Evolutionary conservation across 805 yeast species (phyloP).

Genomic region (Hanseniaspora guilliermondii): DNA sequence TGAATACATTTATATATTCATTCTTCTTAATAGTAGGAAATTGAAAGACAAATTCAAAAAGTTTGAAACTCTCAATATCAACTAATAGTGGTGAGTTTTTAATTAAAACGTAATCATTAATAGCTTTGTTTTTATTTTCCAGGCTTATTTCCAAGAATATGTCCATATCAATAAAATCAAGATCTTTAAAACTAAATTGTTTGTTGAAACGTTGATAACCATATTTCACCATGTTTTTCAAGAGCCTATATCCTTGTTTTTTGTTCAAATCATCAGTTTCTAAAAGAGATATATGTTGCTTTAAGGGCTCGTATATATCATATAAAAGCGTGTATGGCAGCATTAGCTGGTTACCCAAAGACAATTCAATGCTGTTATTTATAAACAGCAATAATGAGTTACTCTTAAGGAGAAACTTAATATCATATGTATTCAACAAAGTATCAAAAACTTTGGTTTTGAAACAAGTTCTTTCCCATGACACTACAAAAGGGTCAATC

Average conservation of each 20-base stretch:
- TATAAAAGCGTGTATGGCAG: not conserved
- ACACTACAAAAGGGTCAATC: not conserved
- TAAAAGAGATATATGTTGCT: not conserved
- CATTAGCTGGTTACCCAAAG: not conserved
- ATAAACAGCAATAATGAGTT: not conserved
- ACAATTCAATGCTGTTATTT: not conserved
- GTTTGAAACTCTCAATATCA: not conserved
- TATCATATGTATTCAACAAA: not conserved
- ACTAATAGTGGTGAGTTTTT: not conserved
- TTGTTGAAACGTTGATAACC: not conserved
- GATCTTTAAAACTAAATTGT: not conserved
- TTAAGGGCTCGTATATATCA: not conserved
- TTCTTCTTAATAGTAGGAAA: not conserved
- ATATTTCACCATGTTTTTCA: not conserved
- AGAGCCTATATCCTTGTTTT: not conserved
- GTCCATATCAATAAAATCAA: not conserved
- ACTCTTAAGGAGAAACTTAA: not conserved
- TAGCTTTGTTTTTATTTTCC: not conserved
- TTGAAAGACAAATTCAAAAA: not conserved
- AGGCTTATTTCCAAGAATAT: not conserved
- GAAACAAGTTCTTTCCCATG: not conserved
- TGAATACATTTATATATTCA: not conserved
- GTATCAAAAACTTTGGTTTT: not conserved
- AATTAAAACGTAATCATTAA: not conserved
- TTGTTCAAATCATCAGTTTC: not conserved